Base-by-base conservation (phyloP, 345 rosid genomes). In the Salix arbutifolia region DNA sequence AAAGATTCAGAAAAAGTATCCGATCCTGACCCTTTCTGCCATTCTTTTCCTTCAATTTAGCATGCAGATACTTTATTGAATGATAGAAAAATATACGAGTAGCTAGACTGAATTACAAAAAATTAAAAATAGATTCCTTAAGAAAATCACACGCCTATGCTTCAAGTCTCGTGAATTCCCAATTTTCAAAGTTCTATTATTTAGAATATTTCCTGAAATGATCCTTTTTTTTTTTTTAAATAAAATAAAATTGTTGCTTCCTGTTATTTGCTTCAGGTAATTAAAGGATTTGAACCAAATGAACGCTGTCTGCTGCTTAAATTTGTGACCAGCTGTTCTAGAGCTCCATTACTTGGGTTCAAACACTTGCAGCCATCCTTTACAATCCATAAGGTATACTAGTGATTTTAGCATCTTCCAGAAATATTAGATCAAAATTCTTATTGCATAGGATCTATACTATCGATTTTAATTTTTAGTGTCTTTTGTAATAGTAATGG, bases 301-400 rank as follows among this genome's bases (percentile, higher is more conserved):
- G 94, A 96, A 77, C 94, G 94, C 0, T 96, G 98, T 81, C 77
- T 91, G 97, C 87, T 96, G 82, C 97, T 96, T 72, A 96, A 96
- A 80, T 96, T 96, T 83, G 99, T 93, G 76, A 96, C 98, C 60
- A 96, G 99, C 83, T 96, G 98, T 86, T 93, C 97, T 74, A 91
- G 96, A 71, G 93, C 92, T 84, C 99, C 99, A 76, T 91, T 91
- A 70, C 94, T 92, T 61, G 96, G 99, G 67, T 96, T 96, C 88
- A 93, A 92, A 83, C 89, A 93, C 86, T 85, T 93, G 89, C 97
- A 89, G 82, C 98, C 99, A 76, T 82, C 94, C 65, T 96, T 93
- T 85, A 96, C 92, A 21, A 90, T 96, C 82, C 98, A 92, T 82
- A 96, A 96, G 91, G 97, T 92, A 74, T 42, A 85, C 50, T 74